A percentile compares a stretch with the other conserved stretches of the same genome.
phyloP scores from a whole-genome alignment of 768 basidiomycete species.

The Hirschioporus abietinus region DNA sequence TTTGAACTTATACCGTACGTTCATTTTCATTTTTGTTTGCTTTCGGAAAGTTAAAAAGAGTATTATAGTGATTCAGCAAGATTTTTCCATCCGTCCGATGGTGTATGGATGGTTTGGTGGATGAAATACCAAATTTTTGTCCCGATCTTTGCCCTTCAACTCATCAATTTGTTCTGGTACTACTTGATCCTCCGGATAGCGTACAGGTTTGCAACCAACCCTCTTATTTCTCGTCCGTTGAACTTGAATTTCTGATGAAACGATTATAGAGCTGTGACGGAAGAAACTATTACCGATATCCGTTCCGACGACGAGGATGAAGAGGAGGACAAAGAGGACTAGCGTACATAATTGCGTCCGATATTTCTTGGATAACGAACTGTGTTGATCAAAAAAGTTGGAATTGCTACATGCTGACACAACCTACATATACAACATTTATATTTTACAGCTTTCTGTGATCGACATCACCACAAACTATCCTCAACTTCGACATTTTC shows the following conservation, averaged over 20 bases:
- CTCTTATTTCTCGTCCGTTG: neutral
- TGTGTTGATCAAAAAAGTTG: neutral
- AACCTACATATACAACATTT: neutral
- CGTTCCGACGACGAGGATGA: slow-evolving; percentile 69
- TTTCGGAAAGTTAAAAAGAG: neutral
- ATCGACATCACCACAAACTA: neutral
- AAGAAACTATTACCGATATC: slow-evolving; percentile 51
- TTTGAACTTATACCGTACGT: slow-evolving; percentile 72
- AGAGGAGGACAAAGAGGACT: slow-evolving; percentile 26
- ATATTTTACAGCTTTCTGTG: neutral
- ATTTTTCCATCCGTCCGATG: slow-evolving; percentile 54
- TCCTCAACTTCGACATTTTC: neutral
- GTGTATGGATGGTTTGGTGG: slow-evolving; percentile 71
- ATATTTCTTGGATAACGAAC: neutral
- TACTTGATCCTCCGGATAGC: slow-evolving; percentile 76
- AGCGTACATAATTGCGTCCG: slow-evolving; percentile 15
- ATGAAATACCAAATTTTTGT: slow-evolving; percentile 77
- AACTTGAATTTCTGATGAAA: slow-evolving; percentile 11
- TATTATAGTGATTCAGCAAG: slow-evolving; percentile 43
- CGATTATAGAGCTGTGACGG: slow-evolving; percentile 44
- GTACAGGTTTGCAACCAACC: slow-evolving; percentile 47
- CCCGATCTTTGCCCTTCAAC: slow-evolving; percentile 69
- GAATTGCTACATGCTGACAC: neutral
- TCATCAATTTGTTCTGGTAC: slow-evolving; percentile 93
- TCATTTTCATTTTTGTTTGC: neutral